Conservation (phyloP, 2,329 filamentous ascomycete species). For the Xylaria sp. region DNA sequence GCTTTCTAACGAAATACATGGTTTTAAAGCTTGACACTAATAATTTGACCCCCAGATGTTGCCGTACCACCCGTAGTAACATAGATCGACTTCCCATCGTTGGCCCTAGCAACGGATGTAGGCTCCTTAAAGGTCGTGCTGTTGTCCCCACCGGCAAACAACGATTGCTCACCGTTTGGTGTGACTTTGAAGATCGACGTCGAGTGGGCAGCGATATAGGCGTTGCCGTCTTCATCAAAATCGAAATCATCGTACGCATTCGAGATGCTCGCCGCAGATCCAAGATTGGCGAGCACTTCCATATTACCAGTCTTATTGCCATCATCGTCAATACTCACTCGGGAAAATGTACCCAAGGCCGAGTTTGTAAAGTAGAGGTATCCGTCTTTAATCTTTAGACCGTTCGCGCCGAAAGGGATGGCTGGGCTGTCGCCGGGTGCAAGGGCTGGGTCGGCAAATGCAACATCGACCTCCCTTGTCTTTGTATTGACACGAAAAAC, state of each 20-base stretch:
- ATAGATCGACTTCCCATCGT: constrained; percentile 17
- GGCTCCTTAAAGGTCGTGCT: not conserved
- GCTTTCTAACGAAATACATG: too few species aligned
- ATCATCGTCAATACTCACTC: not conserved
- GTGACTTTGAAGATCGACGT: constrained; percentile 15
- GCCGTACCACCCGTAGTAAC: constrained; percentile 11
- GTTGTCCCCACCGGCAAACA: not conserved
- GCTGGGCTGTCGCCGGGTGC: not conserved
- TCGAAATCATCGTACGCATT: constrained; percentile 21
- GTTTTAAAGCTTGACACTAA: not conserved
- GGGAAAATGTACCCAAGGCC: not conserved
- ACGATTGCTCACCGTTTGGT: constrained; percentile 3
- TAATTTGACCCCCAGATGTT: not conserved
- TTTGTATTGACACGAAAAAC: not conserved
- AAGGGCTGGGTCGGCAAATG: not conserved
- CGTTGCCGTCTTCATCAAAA: constrained; percentile 18
- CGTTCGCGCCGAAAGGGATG: not conserved
- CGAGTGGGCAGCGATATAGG: constrained; percentile 17
- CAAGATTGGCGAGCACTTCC: not conserved
- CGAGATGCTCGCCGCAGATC: not conserved
- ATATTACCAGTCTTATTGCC: not conserved
- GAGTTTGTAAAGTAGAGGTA: constrained; percentile 6
- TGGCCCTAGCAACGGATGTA: constrained; percentile 12
- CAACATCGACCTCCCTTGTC: not conserved
- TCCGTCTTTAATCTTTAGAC: not conserved